Evolutionary conservation across 176 grass and related monocot species (phyloP).

Genomic region (Triticum turgidum): DNA sequence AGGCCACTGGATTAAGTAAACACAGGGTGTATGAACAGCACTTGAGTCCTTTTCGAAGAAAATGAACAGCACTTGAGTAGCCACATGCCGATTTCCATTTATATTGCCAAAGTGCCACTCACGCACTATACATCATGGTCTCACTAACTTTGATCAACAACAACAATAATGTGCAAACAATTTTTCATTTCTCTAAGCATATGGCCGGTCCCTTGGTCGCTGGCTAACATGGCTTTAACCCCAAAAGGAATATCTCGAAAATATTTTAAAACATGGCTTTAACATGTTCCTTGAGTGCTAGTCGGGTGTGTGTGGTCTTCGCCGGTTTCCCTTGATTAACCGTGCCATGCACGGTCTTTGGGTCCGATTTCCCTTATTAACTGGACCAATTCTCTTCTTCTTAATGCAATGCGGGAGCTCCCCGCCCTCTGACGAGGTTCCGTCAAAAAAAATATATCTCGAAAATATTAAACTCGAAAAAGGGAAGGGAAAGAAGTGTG

Average conservation of each 20-base stretch:
- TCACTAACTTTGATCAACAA: background rate
- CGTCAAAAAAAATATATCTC: background rate
- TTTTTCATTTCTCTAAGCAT: background rate
- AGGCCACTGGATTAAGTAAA: background rate
- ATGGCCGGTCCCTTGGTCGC: conserved; percentile 3
- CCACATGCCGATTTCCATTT: background rate
- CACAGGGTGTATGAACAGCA: background rate
- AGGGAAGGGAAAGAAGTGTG: background rate
- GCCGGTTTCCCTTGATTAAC: no score
- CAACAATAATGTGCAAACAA: background rate
- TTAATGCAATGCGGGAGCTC: no score
- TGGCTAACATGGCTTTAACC: background rate
- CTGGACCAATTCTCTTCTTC: no score
- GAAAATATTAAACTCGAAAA: background rate
- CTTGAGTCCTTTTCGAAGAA: background rate
- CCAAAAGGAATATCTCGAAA: background rate
- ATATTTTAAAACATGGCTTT: no score
- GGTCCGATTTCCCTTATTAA: no score
- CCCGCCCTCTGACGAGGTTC: no score
- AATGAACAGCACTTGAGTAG: conserved; percentile 3
- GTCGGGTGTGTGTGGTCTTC: no score
- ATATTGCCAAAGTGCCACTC: background rate
- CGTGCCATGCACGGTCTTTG: no score
- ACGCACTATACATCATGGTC: background rate
- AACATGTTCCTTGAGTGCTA: no score